Evolutionary conservation across 176 grass and related monocot genomes (phyloP), one percentile per base, ranked within the genome.

Genomic region (Eleusine coracana): DNA sequence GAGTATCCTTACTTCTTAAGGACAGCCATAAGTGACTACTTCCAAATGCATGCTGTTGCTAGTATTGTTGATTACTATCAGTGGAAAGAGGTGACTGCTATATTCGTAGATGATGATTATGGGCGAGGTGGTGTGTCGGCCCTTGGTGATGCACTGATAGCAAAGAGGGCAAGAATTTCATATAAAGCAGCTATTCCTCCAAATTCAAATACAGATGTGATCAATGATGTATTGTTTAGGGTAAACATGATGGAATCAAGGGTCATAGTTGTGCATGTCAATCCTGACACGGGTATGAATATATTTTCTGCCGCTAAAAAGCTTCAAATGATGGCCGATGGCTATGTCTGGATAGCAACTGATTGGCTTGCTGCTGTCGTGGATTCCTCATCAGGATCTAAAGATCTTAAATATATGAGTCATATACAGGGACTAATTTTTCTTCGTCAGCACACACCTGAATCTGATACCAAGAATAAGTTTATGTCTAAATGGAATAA

Each of bases 101-200:
- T 96, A 79, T 96, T 88, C 40, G 86, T 96, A 25, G 93, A 96
- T 87, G 93, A 96, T 74, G 90, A 96, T 86, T 96, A 96, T 80
- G 93, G 93, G 10, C 79, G 93, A 82, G 89, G 89, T 51, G 93
- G 75, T 36, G 58, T 93, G 37, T 64, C 91, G 0, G 90, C 68
- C 63, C 89, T 96, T n/a, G 64, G 88, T 40, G 90, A 91, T 89
- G 90, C 86, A 37, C 90, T 96, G 71, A 83, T 76, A 81, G 17
- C 67, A 77, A 85, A 81, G 48, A 87, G 88, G 72, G 55, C 83
- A 6, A 91, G 76, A 68, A 93, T 96, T 89, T 96, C 93, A 11
- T 92, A 93, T 64, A 91, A 96, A 82, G 93, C 86, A 77, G 85
- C 77, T 10, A 85, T 93, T 74, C 88, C 88, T 82, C 88, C 91